Base-by-base conservation (phyloP, 73 alveolate species). In the Paramecium caudatum region DNA sequence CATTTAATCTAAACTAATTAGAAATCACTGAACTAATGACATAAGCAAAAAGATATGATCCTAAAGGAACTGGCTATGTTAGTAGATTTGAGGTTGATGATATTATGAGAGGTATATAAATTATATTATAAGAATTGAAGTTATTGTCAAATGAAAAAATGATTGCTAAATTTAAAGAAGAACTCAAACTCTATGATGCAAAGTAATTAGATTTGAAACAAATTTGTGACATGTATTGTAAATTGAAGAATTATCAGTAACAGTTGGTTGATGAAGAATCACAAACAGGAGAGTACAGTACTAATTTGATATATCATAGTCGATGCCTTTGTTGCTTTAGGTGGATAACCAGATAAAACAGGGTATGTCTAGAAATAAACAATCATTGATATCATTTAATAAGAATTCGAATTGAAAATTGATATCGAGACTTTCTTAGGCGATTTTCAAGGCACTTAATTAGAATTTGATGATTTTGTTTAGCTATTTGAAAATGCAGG, bases 271-370 rank as follows among this genome's bases (percentile, higher is more conserved):
- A 68, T n/a, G 84, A 68, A n/a, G 84, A 68, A 68, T 25, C 84
- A 1, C 25, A 32, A 15, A 68, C 84, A 13, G 5, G 34, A 36
- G 84, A 68, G 34, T 68, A 68, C 37, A 68, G 84, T 68, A 68
- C 34, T 32, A 25, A n/a, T 17, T 25, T 0, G 30, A n/a, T 33
- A 1, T 12, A 68, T 34, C n/a, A 34, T 13, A 91, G 95, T 93
- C 62, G 96, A 93, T 68, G 94, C 96, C 3, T 93, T 93, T 65
- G 95, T 93, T 21, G 96, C 96, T 43, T 84, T 93, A 37, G 96
- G 96, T 33, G 96, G 96, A 8, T 69, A 49, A 19, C 91, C 90
- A 9, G 84, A 62, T 33, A 93, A 91, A 49, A 83, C 81, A 33
- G 96, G 96, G 8, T 47, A 82, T 34, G 85, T 93, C 16, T 82